phyloP scores from a whole-genome alignment of 2,329 filamentous ascomycete genomes.

The Colletotrichum musicola region DNA sequence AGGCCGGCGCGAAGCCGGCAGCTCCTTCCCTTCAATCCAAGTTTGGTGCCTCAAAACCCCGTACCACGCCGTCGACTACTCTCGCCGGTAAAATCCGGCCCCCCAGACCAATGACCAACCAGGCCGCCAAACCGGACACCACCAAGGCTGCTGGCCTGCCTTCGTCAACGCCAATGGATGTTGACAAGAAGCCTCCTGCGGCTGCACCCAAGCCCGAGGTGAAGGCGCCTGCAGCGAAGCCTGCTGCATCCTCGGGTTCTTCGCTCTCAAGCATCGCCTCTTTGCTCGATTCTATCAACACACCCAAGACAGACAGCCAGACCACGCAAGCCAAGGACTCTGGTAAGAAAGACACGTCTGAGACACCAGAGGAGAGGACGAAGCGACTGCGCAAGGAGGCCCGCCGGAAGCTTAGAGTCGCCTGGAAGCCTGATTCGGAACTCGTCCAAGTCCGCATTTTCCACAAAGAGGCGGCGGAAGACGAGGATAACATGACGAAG shows the following conservation, averaged over 20 bases:
- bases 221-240: slow-evolving; percentile 43
- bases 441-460: slow-evolving; percentile 78
- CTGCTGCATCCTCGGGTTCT: slow-evolving; percentile 49
- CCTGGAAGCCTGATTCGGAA: slow-evolving; percentile 76
- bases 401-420: slow-evolving; percentile 76
- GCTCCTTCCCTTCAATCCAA: slow-evolving; percentile 44
- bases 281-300: slow-evolving; percentile 64
- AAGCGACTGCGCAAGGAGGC: slow-evolving; percentile 80
- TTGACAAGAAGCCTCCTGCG: slow-evolving; percentile 37
- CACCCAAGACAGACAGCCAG: slow-evolving; percentile 60
- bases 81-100: slow-evolving; percentile 64
- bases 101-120: slow-evolving; percentile 47
- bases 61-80: slow-evolving; percentile 45
- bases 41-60: slow-evolving; percentile 47
- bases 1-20: slow-evolving; percentile 52
- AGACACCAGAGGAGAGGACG: slow-evolving; percentile 76
- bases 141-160: slow-evolving; percentile 38
- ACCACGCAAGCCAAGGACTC: slow-evolving; percentile 63
- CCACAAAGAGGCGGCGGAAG: slow-evolving; percentile 78
- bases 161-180: slow-evolving; percentile 34
- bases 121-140: slow-evolving; percentile 41
- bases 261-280: slow-evolving; percentile 65
- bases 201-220: slow-evolving; percentile 44
- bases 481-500: slow-evolving; percentile 76
- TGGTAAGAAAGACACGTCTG: slow-evolving; percentile 58